Base-by-base conservation (phyloP, 2,329 filamentous ascomycete species). In the Microascus cirrosus region DNA sequence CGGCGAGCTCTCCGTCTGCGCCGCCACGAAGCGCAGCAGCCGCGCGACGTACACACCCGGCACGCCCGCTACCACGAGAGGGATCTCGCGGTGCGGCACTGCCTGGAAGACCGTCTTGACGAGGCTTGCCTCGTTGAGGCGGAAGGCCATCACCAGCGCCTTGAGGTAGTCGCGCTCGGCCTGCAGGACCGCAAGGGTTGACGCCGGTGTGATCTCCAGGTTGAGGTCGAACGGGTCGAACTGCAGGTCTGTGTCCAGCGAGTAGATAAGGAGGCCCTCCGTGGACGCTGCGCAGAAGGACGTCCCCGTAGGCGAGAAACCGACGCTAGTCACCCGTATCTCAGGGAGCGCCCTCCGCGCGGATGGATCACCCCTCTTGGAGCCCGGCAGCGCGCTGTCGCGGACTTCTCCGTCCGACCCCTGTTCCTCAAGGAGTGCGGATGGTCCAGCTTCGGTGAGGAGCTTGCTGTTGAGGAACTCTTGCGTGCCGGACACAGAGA, bases 141-240 rank as follows among this genome's bases (percentile, higher is more conserved):
- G 87, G 79, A 99, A 99, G 1, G 92, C 88, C 94, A 99, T 99
- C 62, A 96, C 85, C 6, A 99, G 77, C 1, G 94, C 93, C 73
- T 94, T 95, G 62, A 97, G 81, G 70, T 89, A 95, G 67, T 96
- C 89, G 61, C 81, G 82, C 58, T 91, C 84, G 50, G 72, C 75
- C 59, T 86, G 78, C 35, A 88, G 74, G 11, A 86, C 81, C 3
- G 80, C 74, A 0, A 97, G 78, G 0, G 91, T 94, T 2, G 87
- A 91, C 1, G 89, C 85, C 0, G 93, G 93, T 4, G 94, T 99
- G 63, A 99, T 89, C 62, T 89, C 89, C 67, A 97, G 88, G 70
- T 96, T 92, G 18, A 99, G 84, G 68, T 99, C 94, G 66, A 96
- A 96, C 0, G 94, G 94, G 68, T 99, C 94, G 67, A 99, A 99